Conservation (phyloP, 2,329 filamentous ascomycete genomes). For the Fusarium sulawesiense region DNA sequence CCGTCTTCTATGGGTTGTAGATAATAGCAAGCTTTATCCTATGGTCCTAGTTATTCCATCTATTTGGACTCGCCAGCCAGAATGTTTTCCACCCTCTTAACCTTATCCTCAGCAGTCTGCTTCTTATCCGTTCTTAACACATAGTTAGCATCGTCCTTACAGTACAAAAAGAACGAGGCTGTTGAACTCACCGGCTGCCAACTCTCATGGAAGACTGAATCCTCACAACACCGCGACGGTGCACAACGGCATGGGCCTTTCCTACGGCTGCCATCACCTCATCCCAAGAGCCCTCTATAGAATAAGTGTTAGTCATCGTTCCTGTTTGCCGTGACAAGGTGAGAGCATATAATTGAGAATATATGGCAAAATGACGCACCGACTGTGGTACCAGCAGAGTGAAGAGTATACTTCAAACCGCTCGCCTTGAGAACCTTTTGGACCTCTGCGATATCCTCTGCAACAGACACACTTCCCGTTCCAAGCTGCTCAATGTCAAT, state of each 20-base stretch:
- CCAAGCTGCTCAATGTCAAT: slow-evolving; percentile 69
- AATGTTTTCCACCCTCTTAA: slow-evolving; percentile 69
- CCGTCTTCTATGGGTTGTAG: neutral
- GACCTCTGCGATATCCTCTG: slow-evolving; percentile 87
- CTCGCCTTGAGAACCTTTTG: slow-evolving; percentile 85
- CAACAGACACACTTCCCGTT: slow-evolving; percentile 79
- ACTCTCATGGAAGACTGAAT: slow-evolving; percentile 91
- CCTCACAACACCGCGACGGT: slow-evolving; percentile 79
- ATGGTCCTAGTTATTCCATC: neutral
- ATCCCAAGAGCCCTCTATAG: slow-evolving; percentile 88
- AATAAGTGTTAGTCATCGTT: neutral
- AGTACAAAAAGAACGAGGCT: neutral
- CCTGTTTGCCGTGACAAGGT: neutral
- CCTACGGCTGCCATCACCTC: slow-evolving; percentile 86
- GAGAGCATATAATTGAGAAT: neutral
- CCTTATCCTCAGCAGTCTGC: slow-evolving; percentile 85
- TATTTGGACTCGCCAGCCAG: slow-evolving; percentile 49
- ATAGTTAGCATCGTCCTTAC: neutral
- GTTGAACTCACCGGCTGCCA: slow-evolving; percentile 74
- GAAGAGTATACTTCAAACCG: slow-evolving; percentile 87
- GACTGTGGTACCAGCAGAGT: slow-evolving; percentile 92
- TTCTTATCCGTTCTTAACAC: slow-evolving; percentile 79
- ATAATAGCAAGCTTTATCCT: neutral
- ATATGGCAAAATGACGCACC: slow-evolving; percentile 67
- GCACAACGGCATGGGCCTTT: slow-evolving; percentile 84